Evolutionary conservation across 371 early-diverging fungal species (phyloP), one percentile per base, ranked within the genome.

Genomic region (Rhizomucor pusillus): DNA sequence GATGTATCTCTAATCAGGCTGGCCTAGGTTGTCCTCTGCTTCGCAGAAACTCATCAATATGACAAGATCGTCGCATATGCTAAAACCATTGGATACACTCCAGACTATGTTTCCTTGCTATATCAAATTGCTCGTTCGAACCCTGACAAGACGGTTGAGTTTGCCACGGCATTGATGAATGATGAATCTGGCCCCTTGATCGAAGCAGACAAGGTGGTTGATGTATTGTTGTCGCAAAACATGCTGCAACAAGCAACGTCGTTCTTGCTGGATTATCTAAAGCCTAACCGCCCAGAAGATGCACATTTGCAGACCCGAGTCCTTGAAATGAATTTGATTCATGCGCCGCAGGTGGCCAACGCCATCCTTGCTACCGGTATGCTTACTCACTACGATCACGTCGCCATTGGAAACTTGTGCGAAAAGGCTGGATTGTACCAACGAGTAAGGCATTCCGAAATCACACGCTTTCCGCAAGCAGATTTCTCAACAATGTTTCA

Each of bases 331-430:
- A 97, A 97, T 67, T 75, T 98, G 59, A 73, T 94, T 46, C 92
- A 95, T 59, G 94, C 95, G 7, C 98, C 97, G 37, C 98, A 98
- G 63, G 98, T 98, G 10, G 99, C 99, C 22, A 98, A 97, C 71
- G 99, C 98, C 45, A 97, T 98, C 57, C 72, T 98, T 34, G 91
- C 96, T 49, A 94, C 95, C 63, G 84, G 89, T 54, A 92, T 96
- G 91, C 90, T 98, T 62, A 86, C 87, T 24, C 93, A 96, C 63
- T 98, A 98, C 64, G 99, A 98, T 66, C 86, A 90, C 24, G 84
- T 89, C 6, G 83, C 88, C 43, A 86, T 98, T 67, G 99, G 96
- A 20, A 68, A 79, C 50, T 86, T 97, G 50, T 98, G 97, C 67
- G 99, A 98, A 72, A 95, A 95, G 77, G 97, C 97, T 23, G 96